A percentile compares a stretch with the other conserved stretches of the same genome.
These are phyloP conservation scores for Suhomyces kilbournensis DNA, from an alignment of 805 yeast species.

Conservation along the genomic window DNA sequence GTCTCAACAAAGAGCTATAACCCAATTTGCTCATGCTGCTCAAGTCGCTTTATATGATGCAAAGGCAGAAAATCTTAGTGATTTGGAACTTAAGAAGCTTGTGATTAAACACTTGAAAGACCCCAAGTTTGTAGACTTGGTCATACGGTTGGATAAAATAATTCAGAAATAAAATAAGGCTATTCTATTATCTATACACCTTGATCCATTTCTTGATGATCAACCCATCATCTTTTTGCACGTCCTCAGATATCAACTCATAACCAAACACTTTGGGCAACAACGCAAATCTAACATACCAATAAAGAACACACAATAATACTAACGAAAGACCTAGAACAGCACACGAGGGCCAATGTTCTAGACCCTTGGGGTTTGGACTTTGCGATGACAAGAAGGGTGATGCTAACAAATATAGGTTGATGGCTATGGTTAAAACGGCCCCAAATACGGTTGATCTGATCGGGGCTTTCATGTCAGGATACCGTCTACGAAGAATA, in stretches of 20 bases:
- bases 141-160: slow-evolving; percentile 15
- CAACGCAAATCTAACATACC: slow-evolving; percentile 51
- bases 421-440: slow-evolving; percentile 41
- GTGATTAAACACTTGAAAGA: slow-evolving; percentile 11
- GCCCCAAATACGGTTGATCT: slow-evolving; percentile 51
- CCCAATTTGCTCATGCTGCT: background rate
- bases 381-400: slow-evolving; percentile 41
- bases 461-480: slow-evolving; percentile 49
- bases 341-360: slow-evolving; percentile 49
- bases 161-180: background rate
- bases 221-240: slow-evolving; percentile 54
- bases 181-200: slow-evolving; percentile 6
- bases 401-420: slow-evolving; percentile 47
- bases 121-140: slow-evolving; percentile 13
- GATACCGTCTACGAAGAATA: slow-evolving; percentile 48
- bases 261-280: slow-evolving; percentile 49
- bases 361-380: slow-evolving; percentile 41
- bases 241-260: slow-evolving; percentile 38
- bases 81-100: background rate
- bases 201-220: slow-evolving; percentile 56
- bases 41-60: background rate
- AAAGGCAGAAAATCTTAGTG: background rate
- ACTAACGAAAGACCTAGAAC: slow-evolving; percentile 44
- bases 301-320: slow-evolving; percentile 45
- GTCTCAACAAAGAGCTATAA: background rate